Conservation (phyloP, 257 asterid genomes). For the Jasminum sambac region DNA sequence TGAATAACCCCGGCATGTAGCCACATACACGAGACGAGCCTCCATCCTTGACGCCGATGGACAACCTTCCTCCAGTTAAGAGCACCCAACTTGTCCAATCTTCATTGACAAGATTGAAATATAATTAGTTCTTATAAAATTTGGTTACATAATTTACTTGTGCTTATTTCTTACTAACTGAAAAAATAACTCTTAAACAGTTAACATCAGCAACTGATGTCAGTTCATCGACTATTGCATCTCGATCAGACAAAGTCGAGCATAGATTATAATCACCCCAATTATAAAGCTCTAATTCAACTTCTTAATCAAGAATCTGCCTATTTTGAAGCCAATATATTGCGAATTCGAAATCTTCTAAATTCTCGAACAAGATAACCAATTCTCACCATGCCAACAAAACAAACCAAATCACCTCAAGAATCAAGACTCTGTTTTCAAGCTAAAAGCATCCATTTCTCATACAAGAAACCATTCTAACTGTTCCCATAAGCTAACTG, state of each 20-base stretch:
- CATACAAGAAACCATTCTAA: background rate
- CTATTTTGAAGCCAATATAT: background rate
- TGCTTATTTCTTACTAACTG: background rate
- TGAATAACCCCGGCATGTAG: conserved; percentile 88
- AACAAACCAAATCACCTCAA: background rate
- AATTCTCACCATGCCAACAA: background rate
- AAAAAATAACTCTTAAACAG: too few relatives aligned
- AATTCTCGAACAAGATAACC: background rate
- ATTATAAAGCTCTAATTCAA: background rate
- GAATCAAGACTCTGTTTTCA: background rate
- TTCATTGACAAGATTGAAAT: conserved; percentile 26
- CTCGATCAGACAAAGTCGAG: background rate
- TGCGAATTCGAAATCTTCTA: background rate
- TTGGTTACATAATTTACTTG: background rate
- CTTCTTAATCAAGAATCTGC: background rate
- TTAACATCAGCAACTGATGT: background rate
- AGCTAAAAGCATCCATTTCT: conserved; percentile 11
- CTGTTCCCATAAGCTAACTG: too few relatives aligned
- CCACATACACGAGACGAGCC: conserved; percentile 88
- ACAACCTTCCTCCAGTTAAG: conserved; percentile 76
- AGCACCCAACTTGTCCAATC: conserved; percentile 78
- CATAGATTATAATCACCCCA: background rate
- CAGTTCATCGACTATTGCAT: too few relatives aligned
- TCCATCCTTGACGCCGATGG: conserved; percentile 79
- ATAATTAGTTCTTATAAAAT: background rate